Percentiles rank a stretch among this genome's conserved stretches.
phyloP scores from a whole-genome alignment of 2,329 filamentous ascomycete species.

The Akanthomyces lecanii region DNA sequence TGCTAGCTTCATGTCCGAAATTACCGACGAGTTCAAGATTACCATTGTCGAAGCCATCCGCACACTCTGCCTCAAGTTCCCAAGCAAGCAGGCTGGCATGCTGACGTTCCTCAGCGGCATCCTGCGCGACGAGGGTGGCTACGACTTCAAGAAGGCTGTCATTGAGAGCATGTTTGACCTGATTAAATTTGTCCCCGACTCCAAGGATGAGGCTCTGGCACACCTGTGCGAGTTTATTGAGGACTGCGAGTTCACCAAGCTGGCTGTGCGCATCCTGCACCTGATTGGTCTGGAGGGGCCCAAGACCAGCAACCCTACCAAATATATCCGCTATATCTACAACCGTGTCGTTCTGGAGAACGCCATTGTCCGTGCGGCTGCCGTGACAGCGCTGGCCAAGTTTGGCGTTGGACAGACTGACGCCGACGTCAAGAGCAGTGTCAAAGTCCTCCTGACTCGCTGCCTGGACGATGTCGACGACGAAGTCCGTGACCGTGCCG shows the following conservation, averaged over 20 bases:
- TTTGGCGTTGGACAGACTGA: conserved; percentile 97
- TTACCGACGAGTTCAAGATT: conserved; percentile 99
- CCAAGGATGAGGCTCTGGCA: conserved; percentile 74
- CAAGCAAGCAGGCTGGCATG: conserved; percentile 97
- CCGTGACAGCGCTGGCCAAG: conserved; percentile 92
- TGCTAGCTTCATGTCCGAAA: conserved; percentile 96
- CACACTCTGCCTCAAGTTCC: conserved; percentile 95
- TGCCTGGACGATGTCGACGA: conserved; percentile 97
- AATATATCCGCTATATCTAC: conserved; percentile 99
- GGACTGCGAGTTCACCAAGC: conserved; percentile 98
- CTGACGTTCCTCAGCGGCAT: conserved; percentile 96
- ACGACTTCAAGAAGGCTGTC: conserved; percentile 95
- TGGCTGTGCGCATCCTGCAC: conserved; percentile 92
- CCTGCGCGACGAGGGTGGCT: conserved; percentile 91
- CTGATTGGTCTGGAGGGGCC: conserved; percentile 91
- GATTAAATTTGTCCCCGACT: conserved; percentile 96
- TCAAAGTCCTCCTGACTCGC: conserved; percentile 84
- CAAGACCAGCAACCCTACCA: conserved; percentile 91
- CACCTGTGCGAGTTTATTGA: conserved; percentile 99
- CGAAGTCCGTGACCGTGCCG: conserved; percentile 92
- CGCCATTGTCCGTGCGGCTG: conserved; percentile 88
- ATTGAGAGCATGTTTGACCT: conserved; percentile 99
- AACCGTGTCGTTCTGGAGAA: conserved; percentile 97
- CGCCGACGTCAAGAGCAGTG: conserved; percentile 92
- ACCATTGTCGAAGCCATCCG: conserved; percentile 99